Base-by-base conservation (phyloP, 2,329 filamentous ascomycete genomes). In the Alternaria sp. region DNA sequence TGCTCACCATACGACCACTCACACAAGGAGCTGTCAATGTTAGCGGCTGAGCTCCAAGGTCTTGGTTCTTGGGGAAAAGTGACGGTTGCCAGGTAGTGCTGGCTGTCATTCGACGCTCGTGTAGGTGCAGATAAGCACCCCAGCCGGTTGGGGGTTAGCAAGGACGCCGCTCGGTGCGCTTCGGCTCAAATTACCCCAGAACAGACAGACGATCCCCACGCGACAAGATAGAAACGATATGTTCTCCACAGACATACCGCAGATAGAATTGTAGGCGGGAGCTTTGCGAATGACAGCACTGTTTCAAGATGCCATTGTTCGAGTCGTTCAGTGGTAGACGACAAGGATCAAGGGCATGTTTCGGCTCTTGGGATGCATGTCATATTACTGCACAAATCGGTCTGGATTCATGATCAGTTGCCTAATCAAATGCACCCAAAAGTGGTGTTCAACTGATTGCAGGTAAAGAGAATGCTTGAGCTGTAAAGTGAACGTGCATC, bases 61-160 rank as follows among this genome's bases (percentile, higher is more conserved):
- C 42, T 54, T 29, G 51, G 31, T 46, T 24, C 42, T 54, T 48
- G 40, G 51, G 36, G 23, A 54, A 48, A 48, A 28, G 41, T 8
- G 31, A 48, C 51, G 13, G 51, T 54, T n/a, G 26, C 17, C 7
- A 54, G 33, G 29, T 37, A n/a, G 21, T 34, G 52, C 52, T 9
- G 42, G 7, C 40, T 56, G 39, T 46, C 31, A 56, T 59, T 59
- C 56, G 56, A 51, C 45, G 21, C 21, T 28, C 3, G 33, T 41
- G 33, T 29, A 56, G 42, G 14, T 58, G 55, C 55, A 56, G 56
- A 59, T 59, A 59, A 59, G 56, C 52, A 49, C 51, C 56, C 45
- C 46, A 28, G 56, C 51, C 45, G 26, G 13, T 28, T 23, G 13
- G 26, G 52, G 33, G 17, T 42, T 53, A 56, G 54, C 31, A 39